These are phyloP conservation scores for Exsudoporus frostii DNA, from an alignment of 768 basidiomycete genomes.

Conservation along the genomic window DNA sequence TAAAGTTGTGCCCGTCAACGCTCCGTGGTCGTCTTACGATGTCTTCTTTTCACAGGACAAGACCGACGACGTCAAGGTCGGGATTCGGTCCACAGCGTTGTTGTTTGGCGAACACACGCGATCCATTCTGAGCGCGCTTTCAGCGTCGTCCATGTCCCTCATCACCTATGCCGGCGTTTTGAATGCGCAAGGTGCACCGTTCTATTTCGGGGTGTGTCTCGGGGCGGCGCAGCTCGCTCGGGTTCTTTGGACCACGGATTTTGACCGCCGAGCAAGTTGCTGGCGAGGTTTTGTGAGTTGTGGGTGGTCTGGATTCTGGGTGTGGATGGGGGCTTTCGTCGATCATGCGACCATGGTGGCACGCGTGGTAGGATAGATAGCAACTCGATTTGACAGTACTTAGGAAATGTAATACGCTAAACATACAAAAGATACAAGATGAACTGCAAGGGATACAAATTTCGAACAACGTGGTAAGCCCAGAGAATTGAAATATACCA, in stretches of 20 bases:
- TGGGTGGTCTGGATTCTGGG: slow-evolving; percentile 84
- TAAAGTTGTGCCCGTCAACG: slow-evolving; percentile 26
- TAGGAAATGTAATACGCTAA: background rate
- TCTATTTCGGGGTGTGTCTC: slow-evolving; percentile 74
- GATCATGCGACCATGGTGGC: slow-evolving; percentile 52
- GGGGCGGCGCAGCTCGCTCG: slow-evolving; percentile 76
- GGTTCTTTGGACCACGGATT: slow-evolving; percentile 71
- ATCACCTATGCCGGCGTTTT: slow-evolving; percentile 78
- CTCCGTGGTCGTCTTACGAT: background rate
- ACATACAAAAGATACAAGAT: background rate
- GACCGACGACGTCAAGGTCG: slow-evolving; percentile 78
- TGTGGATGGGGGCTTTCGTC: slow-evolving; percentile 75
- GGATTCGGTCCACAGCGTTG: slow-evolving; percentile 92
- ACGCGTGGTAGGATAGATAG: slow-evolving; percentile 3
- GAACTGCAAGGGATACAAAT: background rate
- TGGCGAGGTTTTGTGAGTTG: slow-evolving; percentile 89
- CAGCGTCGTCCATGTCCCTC: slow-evolving; percentile 66
- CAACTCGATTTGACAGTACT: background rate
- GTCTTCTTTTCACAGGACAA: slow-evolving; percentile 69
- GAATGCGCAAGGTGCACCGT: slow-evolving; percentile 72
- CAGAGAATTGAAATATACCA: background rate
- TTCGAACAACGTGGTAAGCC: background rate
- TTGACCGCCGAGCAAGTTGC: slow-evolving; percentile 72
- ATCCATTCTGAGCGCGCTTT: slow-evolving; percentile 71
- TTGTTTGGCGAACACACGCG: slow-evolving; percentile 80